Evolutionary conservation across 352 stramenopile species (phyloP), one percentile per base, ranked within the genome.

Genomic region (Phytophthora melonis): DNA sequence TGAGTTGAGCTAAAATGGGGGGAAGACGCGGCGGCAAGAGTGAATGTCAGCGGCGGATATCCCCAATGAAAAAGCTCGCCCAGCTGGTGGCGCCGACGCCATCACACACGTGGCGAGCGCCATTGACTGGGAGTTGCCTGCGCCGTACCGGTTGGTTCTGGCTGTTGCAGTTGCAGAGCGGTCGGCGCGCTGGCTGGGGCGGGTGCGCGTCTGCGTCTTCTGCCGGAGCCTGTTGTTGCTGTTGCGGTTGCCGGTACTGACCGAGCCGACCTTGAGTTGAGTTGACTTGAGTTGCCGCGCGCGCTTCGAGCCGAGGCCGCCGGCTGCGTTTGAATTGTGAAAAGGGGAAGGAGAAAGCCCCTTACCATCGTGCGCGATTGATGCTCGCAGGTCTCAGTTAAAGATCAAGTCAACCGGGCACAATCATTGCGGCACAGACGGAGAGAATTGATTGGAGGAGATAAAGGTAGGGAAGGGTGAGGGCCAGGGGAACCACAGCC

Each of bases 391-490:
- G 0, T 21, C 16, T 1, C 3, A 58, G 71, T 63, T 43, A 72
- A 69, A 59, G 19, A 5, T 1, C 3, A 34, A 50, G 64, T 66
- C 1, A 10, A 60, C 1, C 4, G 16, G 47, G 2, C 10, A 11
- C 23, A 63, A 61, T 76, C 63, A 70, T 70, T 74, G 3, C 32
- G 5, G n/a, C 14, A 79, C 63, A 34, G 1, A 23, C 5, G 23
- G 36, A 69, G 69, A 57, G 36, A 81, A 68, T 73, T 76, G 78
- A 88, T 88, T 88, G 78, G 76, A 74, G 68, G 68, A 69, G 78
- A 88, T 41, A 88, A 66, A 76, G 81, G 66, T 86, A 83, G 81
- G 81, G 77, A 67, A 84, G 47, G 81, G 80, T 74, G 66, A 84
- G 77, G 80, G 72, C 8, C 73, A 84, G 80, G 78, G 78, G 78